Percentiles rank a stretch among this genome's conserved stretches.
Conservation (phyloP, 345 rosid genomes). For the Gossypium anomalum region DNA sequence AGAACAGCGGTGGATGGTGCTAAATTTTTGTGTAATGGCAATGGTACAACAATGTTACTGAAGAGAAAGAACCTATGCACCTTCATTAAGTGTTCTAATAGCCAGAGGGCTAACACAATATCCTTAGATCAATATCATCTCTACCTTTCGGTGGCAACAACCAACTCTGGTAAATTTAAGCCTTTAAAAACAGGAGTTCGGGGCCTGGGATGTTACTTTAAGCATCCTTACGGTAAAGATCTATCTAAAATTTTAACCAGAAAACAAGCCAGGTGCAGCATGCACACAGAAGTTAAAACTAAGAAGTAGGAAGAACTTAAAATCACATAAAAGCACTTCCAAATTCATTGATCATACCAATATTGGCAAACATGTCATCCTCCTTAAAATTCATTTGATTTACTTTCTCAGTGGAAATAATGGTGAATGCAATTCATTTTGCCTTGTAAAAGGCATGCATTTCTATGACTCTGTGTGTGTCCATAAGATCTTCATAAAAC, state of each 20-base stretch:
- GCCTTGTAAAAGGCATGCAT: neutral
- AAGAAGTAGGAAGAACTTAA: neutral
- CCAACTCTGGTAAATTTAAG: neutral
- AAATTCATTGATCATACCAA: neutral
- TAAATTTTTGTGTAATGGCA: neutral
- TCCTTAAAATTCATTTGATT: too few species aligned
- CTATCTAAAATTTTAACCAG: neutral
- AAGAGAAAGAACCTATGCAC: neutral
- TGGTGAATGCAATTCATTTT: too few species aligned
- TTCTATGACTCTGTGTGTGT: neutral
- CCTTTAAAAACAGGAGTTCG: neutral
- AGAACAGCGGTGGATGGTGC: neutral
- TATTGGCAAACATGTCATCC: neutral
- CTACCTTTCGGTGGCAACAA: neutral
- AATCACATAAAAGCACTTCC: neutral
- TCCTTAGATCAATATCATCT: neutral
- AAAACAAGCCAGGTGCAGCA: neutral
- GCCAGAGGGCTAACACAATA: neutral
- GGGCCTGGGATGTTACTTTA: neutral
- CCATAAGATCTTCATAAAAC: neutral
- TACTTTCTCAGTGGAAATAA: too few species aligned
- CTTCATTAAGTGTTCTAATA: neutral
- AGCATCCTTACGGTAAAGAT: neutral
- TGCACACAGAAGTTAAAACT: neutral
- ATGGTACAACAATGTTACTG: neutral